phyloP scores from a whole-genome alignment of 208 protist species.

The Trypanosomatidae sp. region DNA sequence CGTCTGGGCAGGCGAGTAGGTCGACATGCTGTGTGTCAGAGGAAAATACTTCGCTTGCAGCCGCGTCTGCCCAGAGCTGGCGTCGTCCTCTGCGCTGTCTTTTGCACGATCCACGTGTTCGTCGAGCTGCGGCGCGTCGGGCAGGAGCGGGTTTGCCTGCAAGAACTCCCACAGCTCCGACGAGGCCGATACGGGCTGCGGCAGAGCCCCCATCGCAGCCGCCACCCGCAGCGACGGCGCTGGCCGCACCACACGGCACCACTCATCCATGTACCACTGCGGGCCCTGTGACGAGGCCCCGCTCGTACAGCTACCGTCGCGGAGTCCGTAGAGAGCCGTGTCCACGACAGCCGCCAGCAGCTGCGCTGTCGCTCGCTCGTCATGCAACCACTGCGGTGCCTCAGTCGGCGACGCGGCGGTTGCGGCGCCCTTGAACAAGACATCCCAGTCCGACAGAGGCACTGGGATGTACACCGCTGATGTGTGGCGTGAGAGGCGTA shows the following conservation, averaged over 20 bases:
- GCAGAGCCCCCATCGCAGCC: conserved; percentile 56
- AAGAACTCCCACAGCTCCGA: conserved; percentile 70
- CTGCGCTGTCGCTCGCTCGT: conserved; percentile 79
- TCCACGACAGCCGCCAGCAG: conserved; percentile 66
- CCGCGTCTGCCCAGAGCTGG: background rate
- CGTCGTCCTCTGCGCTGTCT: background rate
- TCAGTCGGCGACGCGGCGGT: background rate
- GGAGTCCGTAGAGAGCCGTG: conserved; percentile 69
- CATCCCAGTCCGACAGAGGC: conserved; percentile 51
- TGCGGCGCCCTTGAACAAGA: conserved; percentile 38
- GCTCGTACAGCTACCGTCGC: conserved; percentile 38
- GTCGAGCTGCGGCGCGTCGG: conserved; percentile 10
- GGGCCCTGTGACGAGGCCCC: conserved; percentile 29
- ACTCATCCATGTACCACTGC: conserved; percentile 73
- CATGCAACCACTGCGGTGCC: conserved; percentile 49
- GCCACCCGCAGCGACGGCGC: conserved; percentile 56
- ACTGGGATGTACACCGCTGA: conserved; percentile 72
- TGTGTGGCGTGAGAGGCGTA: conserved; percentile 45
- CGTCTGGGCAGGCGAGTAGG: conserved; percentile 24
- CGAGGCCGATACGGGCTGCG: conserved; percentile 31
- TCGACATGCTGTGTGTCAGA: conserved; percentile 58
- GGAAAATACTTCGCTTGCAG: conserved; percentile 42
- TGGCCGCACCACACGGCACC: conserved; percentile 63
- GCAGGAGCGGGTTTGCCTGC: conserved; percentile 50
- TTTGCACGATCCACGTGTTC: background rate